Conservation (phyloP, 495 filamentous ascomycete genomes). For the Trichocladium uniseriatum region DNA sequence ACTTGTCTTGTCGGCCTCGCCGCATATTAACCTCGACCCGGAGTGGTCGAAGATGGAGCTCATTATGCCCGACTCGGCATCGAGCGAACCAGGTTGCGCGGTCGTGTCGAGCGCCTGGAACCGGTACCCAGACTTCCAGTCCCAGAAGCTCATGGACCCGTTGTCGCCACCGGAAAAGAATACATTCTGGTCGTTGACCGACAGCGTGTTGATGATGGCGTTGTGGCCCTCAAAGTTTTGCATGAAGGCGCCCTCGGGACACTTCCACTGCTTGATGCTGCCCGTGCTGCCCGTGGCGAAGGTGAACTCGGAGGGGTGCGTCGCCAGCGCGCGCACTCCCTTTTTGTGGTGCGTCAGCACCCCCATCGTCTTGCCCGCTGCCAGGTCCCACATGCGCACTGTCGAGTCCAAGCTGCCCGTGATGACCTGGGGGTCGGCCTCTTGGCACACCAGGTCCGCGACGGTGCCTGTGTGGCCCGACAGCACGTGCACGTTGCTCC, state of each 20-base stretch:
- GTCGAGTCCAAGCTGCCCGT: slow-evolving; percentile 84
- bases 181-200: slow-evolving; percentile 89
- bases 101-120: slow-evolving; percentile 83
- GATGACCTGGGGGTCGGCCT: slow-evolving; percentile 94
- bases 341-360: slow-evolving; percentile 98
- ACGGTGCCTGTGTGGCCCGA: slow-evolving; percentile 84
- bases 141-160: slow-evolving; percentile 95
- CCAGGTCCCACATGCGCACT: slow-evolving; percentile 91
- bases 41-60: slow-evolving; percentile 83
- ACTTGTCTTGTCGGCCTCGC: slow-evolving; percentile 94
- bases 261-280: slow-evolving; percentile 99
- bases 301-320: slow-evolving; percentile 90
- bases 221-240: slow-evolving; percentile 98
- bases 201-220: slow-evolving; percentile 88
- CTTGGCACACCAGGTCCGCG: slow-evolving; percentile 82
- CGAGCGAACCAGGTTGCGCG: slow-evolving; percentile 87
- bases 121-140: slow-evolving; percentile 93
- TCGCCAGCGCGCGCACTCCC: slow-evolving; percentile 74
- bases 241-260: slow-evolving; percentile 97
- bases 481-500: slow-evolving; percentile 90
- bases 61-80: slow-evolving; percentile 92
- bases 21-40: slow-evolving; percentile 80
- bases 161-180: slow-evolving; percentile 94
- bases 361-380: slow-evolving; percentile 91
- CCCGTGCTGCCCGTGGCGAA: slow-evolving; percentile 86